Percentiles rank a stretch among this genome's conserved stretches.
These are phyloP conservation scores for Exophiala alcalophila DNA, from an alignment of 2,329 filamentous ascomycete genomes.

Conservation along the genomic window DNA sequence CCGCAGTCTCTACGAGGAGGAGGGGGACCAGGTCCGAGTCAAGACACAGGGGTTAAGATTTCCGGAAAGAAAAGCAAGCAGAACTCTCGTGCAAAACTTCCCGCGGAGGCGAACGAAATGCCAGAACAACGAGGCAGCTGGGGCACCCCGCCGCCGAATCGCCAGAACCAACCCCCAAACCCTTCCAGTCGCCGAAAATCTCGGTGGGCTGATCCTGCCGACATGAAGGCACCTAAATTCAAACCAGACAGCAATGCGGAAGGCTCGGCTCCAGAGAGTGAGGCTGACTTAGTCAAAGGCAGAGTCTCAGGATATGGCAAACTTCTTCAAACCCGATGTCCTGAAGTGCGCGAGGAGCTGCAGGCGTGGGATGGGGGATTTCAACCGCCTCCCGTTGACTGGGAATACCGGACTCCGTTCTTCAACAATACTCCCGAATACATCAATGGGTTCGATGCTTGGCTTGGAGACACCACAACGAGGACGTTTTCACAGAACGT, in stretches of 20 bases:
- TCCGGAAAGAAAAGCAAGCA: background rate
- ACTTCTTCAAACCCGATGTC: slow-evolving; percentile 10
- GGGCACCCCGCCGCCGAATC: background rate
- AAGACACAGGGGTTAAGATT: background rate
- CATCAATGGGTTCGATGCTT: slow-evolving; percentile 32
- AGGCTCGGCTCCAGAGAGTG: slow-evolving; percentile 18
- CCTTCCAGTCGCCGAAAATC: background rate
- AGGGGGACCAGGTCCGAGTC: background rate
- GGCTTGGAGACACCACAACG: slow-evolving; percentile 26
- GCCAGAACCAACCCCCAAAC: background rate
- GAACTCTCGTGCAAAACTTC: background rate
- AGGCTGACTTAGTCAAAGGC: slow-evolving; percentile 14
- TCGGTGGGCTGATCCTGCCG: slow-evolving; percentile 16
- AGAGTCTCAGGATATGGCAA: slow-evolving; percentile 18
- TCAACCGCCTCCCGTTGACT: slow-evolving; percentile 47
- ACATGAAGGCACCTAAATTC: slow-evolving; percentile 11
- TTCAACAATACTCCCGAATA: slow-evolving; percentile 26
- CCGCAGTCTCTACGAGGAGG: no score
- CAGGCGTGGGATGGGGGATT: slow-evolving; percentile 48
- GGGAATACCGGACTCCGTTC: slow-evolving; percentile 43
- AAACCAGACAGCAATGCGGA: slow-evolving; percentile 25
- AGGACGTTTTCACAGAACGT: slow-evolving; percentile 2
- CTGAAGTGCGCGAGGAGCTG: slow-evolving; percentile 14
- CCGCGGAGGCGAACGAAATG: background rate
- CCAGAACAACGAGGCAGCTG: background rate